Evolutionary conservation across 1,139 yeast genomes (phyloP), one percentile per base, ranked within the genome.

Genomic region (Zygosaccharomyces sapae): DNA sequence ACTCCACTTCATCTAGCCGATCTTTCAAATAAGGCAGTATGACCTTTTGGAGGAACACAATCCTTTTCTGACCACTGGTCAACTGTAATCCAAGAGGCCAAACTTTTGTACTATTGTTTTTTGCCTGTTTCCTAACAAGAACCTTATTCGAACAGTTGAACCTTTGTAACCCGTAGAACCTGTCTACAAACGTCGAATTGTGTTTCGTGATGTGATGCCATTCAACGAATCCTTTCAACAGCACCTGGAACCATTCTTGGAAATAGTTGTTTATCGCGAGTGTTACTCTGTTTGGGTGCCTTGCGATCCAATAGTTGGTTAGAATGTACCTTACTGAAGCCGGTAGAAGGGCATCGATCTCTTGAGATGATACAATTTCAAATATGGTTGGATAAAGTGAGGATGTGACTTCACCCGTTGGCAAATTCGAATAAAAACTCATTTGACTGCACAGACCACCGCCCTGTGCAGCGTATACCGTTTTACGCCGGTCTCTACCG

Each of bases 141-240:
- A 61, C 58, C 20, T 60, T 55, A 33, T 59, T 58, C 9, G 73
- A 61, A 37, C 75, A 66, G 2, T 75, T 56, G 46, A 80, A 80
- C 45, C 95, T 70, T 63, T 89, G 88, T 56, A 92, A 69, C 1
- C 97, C 97, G 62, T 92, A 90, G 63, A 90, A 92, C 63, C 86
- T 86, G 64, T 90, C 97, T 0, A 96, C 87, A 58, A 92, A 88
- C 2, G 94, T 80, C 0, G 95, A 81, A 59, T 86, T 90, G 88
- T 95, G 86, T 47, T 75, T 74, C 46, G 71, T 76, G 44, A 90
- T 65, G 58, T 84, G 87, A 56, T 78, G 76, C 74, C 82, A 83
- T 65, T 92, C 97, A 1, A 90, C 71, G n/a, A 76, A 55, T 0
- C 86, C 81, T 63, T 92, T 71, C 3, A 83, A 55, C 1, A 78